Evolutionary conservation across 306 rosid genomes (phyloP).

Genomic region (Calophaca sinica): DNA sequence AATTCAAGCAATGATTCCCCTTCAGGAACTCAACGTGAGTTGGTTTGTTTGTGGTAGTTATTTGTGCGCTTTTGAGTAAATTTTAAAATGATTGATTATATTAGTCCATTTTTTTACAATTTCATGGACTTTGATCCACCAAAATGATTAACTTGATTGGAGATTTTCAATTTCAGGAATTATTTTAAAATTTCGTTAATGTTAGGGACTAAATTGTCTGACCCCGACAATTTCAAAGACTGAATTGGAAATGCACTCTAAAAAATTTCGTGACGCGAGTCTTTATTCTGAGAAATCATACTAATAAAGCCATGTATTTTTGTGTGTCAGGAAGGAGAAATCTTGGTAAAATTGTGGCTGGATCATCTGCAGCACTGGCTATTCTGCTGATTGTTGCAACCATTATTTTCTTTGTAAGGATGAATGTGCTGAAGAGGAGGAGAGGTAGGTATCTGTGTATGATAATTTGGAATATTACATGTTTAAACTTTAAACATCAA

Average conservation of each 20-base stretch:
- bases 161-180: too few species aligned
- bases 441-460: constrained; percentile 33
- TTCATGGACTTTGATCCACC: too few species aligned
- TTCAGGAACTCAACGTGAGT: constrained; percentile 21
- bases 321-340: constrained; percentile 30
- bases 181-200: too few species aligned
- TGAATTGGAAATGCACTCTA: too few species aligned
- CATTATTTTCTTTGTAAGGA: constrained; percentile 32
- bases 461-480: neutral
- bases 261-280: neutral
- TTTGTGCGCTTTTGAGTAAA: constrained; percentile 9
- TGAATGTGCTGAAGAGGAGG: constrained; percentile 1
- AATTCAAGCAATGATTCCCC: constrained; percentile 12
- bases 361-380: constrained; percentile 18
- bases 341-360: constrained; percentile 25
- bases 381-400: constrained; percentile 30
- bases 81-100: too few species aligned
- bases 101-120: too few species aligned
- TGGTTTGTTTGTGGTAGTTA: neutral
- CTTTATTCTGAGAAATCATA: neutral
- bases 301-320: constrained; percentile 23
- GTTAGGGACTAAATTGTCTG: too few species aligned
- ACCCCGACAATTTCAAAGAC: too few species aligned
- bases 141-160: too few species aligned
- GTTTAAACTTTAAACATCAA: constrained; percentile 22